Conservation (phyloP, 306 rosid species). For the Pterocarpus santalinus region DNA sequence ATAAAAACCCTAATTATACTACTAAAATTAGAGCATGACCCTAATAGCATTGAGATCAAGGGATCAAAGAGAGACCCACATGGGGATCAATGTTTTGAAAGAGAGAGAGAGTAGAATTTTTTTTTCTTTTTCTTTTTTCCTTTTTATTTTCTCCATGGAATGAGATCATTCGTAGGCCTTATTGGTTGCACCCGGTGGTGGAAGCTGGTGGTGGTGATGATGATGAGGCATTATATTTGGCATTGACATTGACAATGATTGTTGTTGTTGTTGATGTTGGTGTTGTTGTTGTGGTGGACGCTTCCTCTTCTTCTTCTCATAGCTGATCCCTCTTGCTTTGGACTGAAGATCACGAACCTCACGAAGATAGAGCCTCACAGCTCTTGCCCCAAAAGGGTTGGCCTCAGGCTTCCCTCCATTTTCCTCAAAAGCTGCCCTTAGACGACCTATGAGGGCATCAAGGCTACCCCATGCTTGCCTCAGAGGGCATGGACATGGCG, state of each 20-base stretch:
- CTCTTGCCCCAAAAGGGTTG: conserved; percentile 96
- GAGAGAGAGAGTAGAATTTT: conserved; percentile 3
- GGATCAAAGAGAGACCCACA: background rate
- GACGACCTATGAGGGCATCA: conserved; percentile 94
- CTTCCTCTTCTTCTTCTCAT: conserved; percentile 95
- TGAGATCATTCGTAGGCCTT: background rate
- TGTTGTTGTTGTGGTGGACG: conserved; percentile 57
- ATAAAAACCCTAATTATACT: conserved; percentile 47
- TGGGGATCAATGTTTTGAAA: background rate
- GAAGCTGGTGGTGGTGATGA: conserved; percentile 43
- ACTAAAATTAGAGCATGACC: conserved; percentile 32
- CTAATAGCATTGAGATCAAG: conserved; percentile 1
- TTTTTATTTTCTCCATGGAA: conserved; percentile 1
- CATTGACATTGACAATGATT: background rate
- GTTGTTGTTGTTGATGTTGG: background rate
- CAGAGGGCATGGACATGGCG: conserved; percentile 96
- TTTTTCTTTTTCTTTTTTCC: background rate
- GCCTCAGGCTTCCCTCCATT: conserved; percentile 96
- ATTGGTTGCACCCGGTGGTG: conserved; percentile 72
- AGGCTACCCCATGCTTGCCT: conserved; percentile 99
- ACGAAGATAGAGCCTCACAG: conserved; percentile 92
- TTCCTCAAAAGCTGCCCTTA: conserved; percentile 97
- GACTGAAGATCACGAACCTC: conserved; percentile 98
- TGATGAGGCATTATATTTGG: background rate
- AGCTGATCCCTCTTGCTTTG: conserved; percentile 97